Base-by-base conservation (phyloP, 108 stramenopile species). In the Fistulifera pelliculosa region DNA sequence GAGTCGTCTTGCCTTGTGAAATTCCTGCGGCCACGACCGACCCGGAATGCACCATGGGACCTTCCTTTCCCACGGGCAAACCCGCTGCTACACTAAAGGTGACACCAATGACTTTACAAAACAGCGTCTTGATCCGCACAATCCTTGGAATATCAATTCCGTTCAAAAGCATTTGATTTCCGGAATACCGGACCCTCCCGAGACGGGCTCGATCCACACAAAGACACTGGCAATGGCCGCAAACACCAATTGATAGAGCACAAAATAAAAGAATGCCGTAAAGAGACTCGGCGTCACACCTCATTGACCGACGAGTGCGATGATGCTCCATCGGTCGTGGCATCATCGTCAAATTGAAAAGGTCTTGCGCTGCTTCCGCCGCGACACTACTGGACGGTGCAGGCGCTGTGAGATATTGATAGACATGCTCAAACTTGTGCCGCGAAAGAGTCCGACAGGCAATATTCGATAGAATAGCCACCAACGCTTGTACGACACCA, bases 141-240 rank as follows among this genome's bases (percentile, higher is more conserved):
- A 96, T 74, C 8, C 89, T 74, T 1, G 92, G 91, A 2, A 96
- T 21, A 58, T 88, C 81, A 43, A 97, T 87, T 22, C 98, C 98
- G 56, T 99, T 99, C 48, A 99, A 70, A 82, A 96, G 62, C 93
- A 88, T 63, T 99, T 99, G 66, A 99, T 87, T 68, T 99, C 98
- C 0, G 95, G 95, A 51, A 99, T 97, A 28, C 98, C 98, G 2
- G 90, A 93, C 21, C 98, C 98, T 13, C 83, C 94, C 16, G 85
- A 73, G 35, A 94, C 82, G 19, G 95, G 98, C 64, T 97, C 96
- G 73, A 45, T 62, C 60, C 64, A 74, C 8, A 95, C 94, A 65
- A 92, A 85, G 12, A 79, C 35, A 25, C 81, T 70, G 5, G 97
- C 94, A 28, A 84, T 65, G 26, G 69, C 54, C 8, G 81, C 95